Base-by-base conservation (phyloP, 139 green algal genomes). In the Tetradesmus lagerheimii region DNA sequence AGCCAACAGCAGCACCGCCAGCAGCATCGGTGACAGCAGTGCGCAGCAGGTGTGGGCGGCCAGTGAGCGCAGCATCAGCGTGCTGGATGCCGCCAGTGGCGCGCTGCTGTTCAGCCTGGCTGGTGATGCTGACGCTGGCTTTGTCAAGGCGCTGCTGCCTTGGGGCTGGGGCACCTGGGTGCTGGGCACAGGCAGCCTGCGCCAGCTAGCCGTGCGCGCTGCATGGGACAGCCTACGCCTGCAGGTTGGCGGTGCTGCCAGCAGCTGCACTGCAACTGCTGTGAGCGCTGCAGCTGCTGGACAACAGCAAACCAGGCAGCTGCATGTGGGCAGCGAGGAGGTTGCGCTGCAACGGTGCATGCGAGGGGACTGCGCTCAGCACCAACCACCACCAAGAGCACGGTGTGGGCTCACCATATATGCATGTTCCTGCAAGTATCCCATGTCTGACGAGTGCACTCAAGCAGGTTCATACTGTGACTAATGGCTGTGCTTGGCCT, bases 121-220 rank as follows among this genome's bases (percentile, higher is more conserved):
- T 9, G 23, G 31, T 8, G 43, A 89, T 57, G 81, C 35, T 41
- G 81, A 89, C 12, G 86, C 29, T 12, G 80, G 89, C 2, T 91
- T 89, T 74, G 71, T 91, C n/a, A 91, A 91, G 89, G 18, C 14
- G 35, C 47, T 91, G 71, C 11, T 89, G 71, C 47, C 81, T 0
- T 80, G 67, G 67, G 25, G 47, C 23, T 91, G 89, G 89, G 77
- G 77, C 0, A 12, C 53, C 25, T 91, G 87, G 87, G 89, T 86
- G 50, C 37, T 85, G 35, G 82, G 87, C 37, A 31, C 50, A 14
- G 71, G 27, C 77, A 53, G 57, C 6, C 35, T 91, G 53, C 34
- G 39, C 41, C 53, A 67, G 62, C 20, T 91, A 25, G 77, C 87
- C 37, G 87, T 34, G 4, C 64, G 53, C 38, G 57, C 38, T 9